Evolutionary conservation across 306 rosid species (phyloP).

Genomic region (Vigna angularis): DNA sequence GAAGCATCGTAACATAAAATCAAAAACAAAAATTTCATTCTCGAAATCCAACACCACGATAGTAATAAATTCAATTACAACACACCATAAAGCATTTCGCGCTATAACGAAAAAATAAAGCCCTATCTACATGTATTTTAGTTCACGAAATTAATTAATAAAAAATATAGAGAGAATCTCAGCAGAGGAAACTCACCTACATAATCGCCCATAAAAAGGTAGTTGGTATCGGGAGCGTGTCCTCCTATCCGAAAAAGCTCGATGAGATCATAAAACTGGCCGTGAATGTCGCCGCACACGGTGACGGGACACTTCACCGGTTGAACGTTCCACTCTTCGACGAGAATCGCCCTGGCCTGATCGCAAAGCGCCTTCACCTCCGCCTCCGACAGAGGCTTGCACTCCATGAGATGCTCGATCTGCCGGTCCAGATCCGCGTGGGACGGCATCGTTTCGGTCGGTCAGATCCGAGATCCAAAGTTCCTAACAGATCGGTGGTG

Average conservation of each 20-base stretch:
- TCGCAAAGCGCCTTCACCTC: constrained; percentile 95
- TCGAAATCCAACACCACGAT: constrained; percentile 18
- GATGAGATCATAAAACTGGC: constrained; percentile 97
- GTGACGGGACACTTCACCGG: constrained; percentile 99
- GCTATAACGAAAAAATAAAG: constrained; percentile 32
- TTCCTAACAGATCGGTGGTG: constrained; percentile 43
- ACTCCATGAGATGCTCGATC: constrained; percentile 98
- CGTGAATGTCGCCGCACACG: constrained; percentile 95
- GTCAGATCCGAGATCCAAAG: constrained; percentile 58
- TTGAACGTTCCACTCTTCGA: constrained; percentile 98
- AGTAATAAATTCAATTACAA: constrained; percentile 10
- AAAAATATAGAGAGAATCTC: background rate
- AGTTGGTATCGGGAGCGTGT: constrained; percentile 90
- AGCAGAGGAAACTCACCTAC: constrained; percentile 69
- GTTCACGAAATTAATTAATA: background rate
- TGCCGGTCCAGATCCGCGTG: constrained; percentile 99
- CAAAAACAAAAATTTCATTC: background rate
- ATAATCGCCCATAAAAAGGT: constrained; percentile 97
- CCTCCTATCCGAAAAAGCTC: constrained; percentile 99
- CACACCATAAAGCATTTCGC: background rate
- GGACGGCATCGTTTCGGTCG: constrained; percentile 77
- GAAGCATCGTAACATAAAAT: background rate
- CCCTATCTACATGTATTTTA: constrained; percentile 8
- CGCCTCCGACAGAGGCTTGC: constrained; percentile 90
- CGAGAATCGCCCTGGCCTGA: constrained; percentile 92